phyloP scores from a whole-genome alignment of 441 rosid genomes.

The Mallotus repandus region DNA sequence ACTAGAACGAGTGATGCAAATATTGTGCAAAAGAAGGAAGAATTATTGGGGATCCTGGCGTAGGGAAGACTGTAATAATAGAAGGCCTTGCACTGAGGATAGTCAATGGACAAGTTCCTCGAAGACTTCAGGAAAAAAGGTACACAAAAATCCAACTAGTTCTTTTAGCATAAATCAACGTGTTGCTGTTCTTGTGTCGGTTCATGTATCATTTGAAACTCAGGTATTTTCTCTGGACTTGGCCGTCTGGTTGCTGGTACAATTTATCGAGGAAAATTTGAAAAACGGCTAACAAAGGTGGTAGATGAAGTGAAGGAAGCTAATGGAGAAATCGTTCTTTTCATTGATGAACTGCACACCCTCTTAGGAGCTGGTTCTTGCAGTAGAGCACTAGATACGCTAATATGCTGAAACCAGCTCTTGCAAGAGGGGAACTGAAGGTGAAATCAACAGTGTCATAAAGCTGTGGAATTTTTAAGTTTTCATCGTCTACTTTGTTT shows the following conservation, averaged over 20 bases:
- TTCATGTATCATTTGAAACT: neutral
- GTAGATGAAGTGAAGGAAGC: conserved; percentile 10
- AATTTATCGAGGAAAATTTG: neutral
- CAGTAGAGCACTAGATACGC: neutral
- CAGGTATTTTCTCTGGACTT: conserved; percentile 9
- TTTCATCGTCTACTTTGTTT: neutral
- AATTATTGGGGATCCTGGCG: conserved; percentile 6
- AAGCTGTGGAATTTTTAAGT: neutral
- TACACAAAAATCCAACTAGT: neutral
- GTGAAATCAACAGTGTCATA: neutral
- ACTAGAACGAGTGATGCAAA: neutral
- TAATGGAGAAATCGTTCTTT: conserved; percentile 3
- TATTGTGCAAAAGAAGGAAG: conserved; percentile 9
- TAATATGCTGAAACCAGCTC: conserved; percentile 5
- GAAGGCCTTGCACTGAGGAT: conserved; percentile 2
- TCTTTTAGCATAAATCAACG: too few species aligned
- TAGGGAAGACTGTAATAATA: conserved; percentile 1
- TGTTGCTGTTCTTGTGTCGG: too few species aligned
- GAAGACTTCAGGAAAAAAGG: conserved; percentile 7
- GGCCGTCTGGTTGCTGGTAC: neutral
- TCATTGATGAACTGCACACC: conserved; percentile 17
- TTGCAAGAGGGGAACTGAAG: conserved; percentile 9
- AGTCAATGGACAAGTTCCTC: neutral
- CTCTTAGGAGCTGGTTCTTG: neutral
- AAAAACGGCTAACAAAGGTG: neutral